Base-by-base conservation (phyloP, 2,329 filamentous ascomycete genomes). In the Hymenoscyphus occultus region DNA sequence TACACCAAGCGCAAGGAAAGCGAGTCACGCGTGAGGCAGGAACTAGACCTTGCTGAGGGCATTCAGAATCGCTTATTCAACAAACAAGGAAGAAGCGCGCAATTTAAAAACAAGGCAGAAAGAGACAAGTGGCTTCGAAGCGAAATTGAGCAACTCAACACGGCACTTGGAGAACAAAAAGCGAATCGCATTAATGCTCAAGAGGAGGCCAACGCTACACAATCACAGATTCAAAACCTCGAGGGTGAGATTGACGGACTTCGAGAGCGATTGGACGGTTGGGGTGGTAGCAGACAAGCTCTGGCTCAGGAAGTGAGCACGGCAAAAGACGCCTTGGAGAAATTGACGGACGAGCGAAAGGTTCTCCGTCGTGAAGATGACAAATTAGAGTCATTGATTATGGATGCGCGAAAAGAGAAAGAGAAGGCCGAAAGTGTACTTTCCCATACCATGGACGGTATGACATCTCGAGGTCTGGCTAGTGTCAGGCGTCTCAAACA, bases 281-380 rank as follows among this genome's bases (percentile, higher is more conserved):
- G 93, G 75, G 90, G 90, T 31, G 88, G 88, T 59, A 89, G 90
- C 67, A 87, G 92, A 66, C 86, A 90, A 61, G 83, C 84, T 31
- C 84, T 96, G 45, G 86, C 88, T 22, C 87, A 93, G 63, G 84
- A 93, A 68, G 85, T 93, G 0, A 87, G 91, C 68, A 84, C 84
- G 66, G 92, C 93, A 9, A 91, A 91, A 74, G 92, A 96, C 71
- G 84, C 85, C 39, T 82, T 91, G 61, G 92, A 97, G 72, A 87
- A 86, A 58, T 81, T 98, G 13, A 86, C 90, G 68, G 95, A 99
- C 68, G 90, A 97, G 76, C 86, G 93, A 72, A 96, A 96, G 78
- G 84, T 90, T 66, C 84, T 99, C 31, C 92, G 91, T 76, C 89
- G 95, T 71, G 92, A 97, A 76, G 92, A 97, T 67, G 92, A 94